These are phyloP conservation scores for Colletotrichum scovillei DNA, from an alignment of 2,329 filamentous ascomycete species.

Conservation along the genomic window DNA sequence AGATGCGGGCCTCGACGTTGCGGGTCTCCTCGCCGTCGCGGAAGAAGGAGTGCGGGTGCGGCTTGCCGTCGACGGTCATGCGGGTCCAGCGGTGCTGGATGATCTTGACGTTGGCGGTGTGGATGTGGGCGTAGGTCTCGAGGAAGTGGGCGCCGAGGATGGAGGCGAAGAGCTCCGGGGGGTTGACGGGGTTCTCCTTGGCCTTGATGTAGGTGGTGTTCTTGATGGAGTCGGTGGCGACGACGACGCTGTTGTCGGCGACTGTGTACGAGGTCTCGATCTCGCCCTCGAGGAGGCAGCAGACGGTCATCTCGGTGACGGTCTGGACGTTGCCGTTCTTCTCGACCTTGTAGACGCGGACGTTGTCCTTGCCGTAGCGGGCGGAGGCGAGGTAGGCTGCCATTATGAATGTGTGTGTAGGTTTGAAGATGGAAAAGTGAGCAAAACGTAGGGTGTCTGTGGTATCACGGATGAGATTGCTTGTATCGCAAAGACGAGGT, in stretches of 20 bases:
- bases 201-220: slow-evolving; percentile 96
- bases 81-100: slow-evolving; percentile 92
- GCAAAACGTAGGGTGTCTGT: neutral
- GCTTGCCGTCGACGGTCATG: slow-evolving; percentile 86
- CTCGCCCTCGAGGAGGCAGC: slow-evolving; percentile 90
- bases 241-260: slow-evolving; percentile 94
- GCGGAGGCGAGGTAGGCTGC: slow-evolving; percentile 67
- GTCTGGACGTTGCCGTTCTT: slow-evolving; percentile 83
- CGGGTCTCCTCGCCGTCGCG: slow-evolving; percentile 91
- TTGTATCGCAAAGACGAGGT: slow-evolving; percentile 8
- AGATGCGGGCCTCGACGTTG: slow-evolving; percentile 79
- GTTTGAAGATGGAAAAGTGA: neutral
- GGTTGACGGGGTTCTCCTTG: slow-evolving; percentile 91
- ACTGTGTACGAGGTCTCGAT: slow-evolving; percentile 91
- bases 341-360: slow-evolving; percentile 96
- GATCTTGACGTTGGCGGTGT: slow-evolving; percentile 83
- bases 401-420: slow-evolving; percentile 47
- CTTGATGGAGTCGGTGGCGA: slow-evolving; percentile 98
- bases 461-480: neutral
- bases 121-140: slow-evolving; percentile 88
- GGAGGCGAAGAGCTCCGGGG: slow-evolving; percentile 91
- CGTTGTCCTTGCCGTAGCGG: slow-evolving; percentile 95
- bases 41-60: slow-evolving; percentile 95
- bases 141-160: slow-evolving; percentile 91
- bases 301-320: slow-evolving; percentile 94